Percentiles rank a stretch among this genome's conserved stretches.
Conservation (phyloP, 805 yeast genomes). For the Cyberlindnera nakhonratchasimensis region DNA sequence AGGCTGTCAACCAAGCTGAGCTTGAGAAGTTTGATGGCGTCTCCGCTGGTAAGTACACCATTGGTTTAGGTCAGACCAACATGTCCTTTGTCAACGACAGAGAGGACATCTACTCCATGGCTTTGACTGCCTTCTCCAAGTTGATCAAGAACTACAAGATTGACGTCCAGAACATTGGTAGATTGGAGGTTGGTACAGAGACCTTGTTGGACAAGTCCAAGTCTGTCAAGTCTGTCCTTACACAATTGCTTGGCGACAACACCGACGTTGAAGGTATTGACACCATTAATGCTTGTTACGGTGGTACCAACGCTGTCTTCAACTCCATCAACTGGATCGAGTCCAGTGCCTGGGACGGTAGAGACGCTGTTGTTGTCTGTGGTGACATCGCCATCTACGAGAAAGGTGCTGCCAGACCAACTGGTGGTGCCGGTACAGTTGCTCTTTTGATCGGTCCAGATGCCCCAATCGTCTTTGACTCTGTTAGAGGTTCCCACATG, state of each 20-base stretch:
- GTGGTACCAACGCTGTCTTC: constrained; percentile 94
- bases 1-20: constrained; percentile 83
- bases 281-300: constrained; percentile 96
- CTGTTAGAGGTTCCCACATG: constrained; percentile 88
- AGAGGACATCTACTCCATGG: constrained; percentile 93
- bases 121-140: constrained; percentile 80
- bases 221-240: constrained; percentile 91
- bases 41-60: constrained; percentile 93
- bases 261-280: constrained; percentile 93
- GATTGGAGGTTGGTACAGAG: constrained; percentile 98
- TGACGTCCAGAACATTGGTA: constrained; percentile 79
- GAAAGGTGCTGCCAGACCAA: constrained; percentile 97
- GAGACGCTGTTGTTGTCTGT: constrained; percentile 94
- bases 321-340: constrained; percentile 96
- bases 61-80: constrained; percentile 97
- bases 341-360: constrained; percentile 95
- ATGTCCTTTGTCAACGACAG: constrained; percentile 97
- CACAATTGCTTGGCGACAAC: constrained; percentile 89
- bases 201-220: constrained; percentile 95
- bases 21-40: constrained; percentile 83
- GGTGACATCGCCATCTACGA: constrained; percentile 98
- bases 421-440: constrained; percentile 98
- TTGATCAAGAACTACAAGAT: constrained; percentile 78
- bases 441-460: constrained; percentile 95
- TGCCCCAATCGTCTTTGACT: constrained; percentile 92